Base-by-base conservation (phyloP, 495 filamentous ascomycete genomes). In the Hypomontagnella monticulosa region DNA sequence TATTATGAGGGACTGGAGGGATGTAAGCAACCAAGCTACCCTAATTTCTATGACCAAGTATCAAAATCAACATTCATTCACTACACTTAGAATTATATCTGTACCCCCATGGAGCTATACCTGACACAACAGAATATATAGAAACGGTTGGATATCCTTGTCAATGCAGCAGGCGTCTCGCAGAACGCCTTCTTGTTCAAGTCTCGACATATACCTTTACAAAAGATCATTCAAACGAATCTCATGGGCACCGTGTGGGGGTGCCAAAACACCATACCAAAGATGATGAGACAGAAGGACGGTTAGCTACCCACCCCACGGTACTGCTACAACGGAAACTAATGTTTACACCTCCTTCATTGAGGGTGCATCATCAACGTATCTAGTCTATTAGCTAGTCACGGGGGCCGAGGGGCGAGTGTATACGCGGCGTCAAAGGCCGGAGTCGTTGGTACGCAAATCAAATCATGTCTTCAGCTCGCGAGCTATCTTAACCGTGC, bases 381-480 rank as follows among this genome's bases (percentile, higher is more conserved):
- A 18, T 86, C 91, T 4, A 92, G 89, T 16, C 74, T 95, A 16
- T 78, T 95, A 11, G 92, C 85, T 0, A 48, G 84, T 1, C 87
- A 87, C 52, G 86, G 82, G 0, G 87, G 85, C 2, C 75, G 71
- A 0, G 92, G 92, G 0, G 85, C 89, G 8, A 81, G 88, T 4
- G 83, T 87, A 1, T 96, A 96, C 71, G 87, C 89, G 4, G 91
- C 92, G 0, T 86, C 87, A 32, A 96, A 96, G 73, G 91, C 92
- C 1, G 92, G 91, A 0, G 71, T 94, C 1, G 60, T 95, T 1
- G 91, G 91, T 78, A 77, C 41, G 66, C 15, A 53, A 19, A 33
- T 10, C 10, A 27, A 27, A 51, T 33, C 5, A 51, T 62, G 12
- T 53, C 20, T 48, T 37, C 8, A 43, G 16, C 58, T 54, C 40